Conservation (phyloP, 257 asterid species). For the Craterostigma plantagineum region DNA sequence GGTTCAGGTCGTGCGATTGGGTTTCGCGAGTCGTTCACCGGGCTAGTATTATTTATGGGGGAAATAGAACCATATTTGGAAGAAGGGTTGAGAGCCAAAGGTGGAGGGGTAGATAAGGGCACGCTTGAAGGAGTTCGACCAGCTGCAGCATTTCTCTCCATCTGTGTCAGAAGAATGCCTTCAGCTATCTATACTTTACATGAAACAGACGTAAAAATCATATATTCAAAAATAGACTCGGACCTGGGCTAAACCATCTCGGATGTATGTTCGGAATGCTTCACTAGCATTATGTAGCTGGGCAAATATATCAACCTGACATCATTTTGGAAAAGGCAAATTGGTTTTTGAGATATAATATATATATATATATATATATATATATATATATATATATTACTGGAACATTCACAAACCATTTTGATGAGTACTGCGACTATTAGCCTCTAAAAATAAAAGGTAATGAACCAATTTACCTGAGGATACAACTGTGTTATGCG, state of each 20-base stretch:
- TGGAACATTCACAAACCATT: neutral
- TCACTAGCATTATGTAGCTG: slow-evolving; percentile 99
- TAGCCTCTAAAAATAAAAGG: neutral
- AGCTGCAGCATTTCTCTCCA: slow-evolving; percentile 97
- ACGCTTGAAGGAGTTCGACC: slow-evolving; percentile 98
- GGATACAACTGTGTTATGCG: slow-evolving; percentile 95
- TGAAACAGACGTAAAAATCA: neutral
- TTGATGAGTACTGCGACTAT: no score
- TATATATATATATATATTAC: no score
- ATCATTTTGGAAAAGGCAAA: slow-evolving; percentile 8
- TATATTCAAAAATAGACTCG: slow-evolving; percentile 8
- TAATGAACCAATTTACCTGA: slow-evolving; percentile 25
- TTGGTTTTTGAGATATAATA: neutral
- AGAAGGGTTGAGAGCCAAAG: slow-evolving; percentile 53
- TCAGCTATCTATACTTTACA: neutral
- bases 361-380: no score
- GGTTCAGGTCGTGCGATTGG: slow-evolving; percentile 46
- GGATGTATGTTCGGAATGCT: slow-evolving; percentile 82
- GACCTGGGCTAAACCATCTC: slow-evolving; percentile 98
- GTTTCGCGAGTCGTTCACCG: slow-evolving; percentile 37
- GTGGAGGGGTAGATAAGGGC: slow-evolving; percentile 92
- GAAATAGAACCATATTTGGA: slow-evolving; percentile 62
- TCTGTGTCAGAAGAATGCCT: slow-evolving; percentile 30
- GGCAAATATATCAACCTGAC: slow-evolving; percentile 86
- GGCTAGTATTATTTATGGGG: slow-evolving; percentile 45